These are phyloP conservation scores for Ophiosphaerella narmari DNA, from an alignment of 2,329 filamentous ascomycete species.

Conservation along the genomic window DNA sequence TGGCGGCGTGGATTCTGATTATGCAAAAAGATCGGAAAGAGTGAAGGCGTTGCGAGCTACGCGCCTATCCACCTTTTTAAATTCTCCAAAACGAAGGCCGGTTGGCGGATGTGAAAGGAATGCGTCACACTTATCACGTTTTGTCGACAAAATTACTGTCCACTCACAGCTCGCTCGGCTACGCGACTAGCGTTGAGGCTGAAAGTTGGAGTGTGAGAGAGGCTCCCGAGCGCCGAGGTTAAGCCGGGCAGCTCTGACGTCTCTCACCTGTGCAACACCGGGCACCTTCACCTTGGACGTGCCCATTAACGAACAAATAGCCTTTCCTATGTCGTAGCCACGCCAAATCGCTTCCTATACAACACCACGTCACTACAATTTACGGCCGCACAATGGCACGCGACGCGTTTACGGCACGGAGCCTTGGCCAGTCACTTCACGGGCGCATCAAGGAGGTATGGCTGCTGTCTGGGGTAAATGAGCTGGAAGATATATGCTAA, in stretches of 20 bases:
- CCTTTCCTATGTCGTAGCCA: conserved; percentile 18
- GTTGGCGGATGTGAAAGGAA: no score
- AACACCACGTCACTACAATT: conserved; percentile 4
- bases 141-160: conserved; percentile 7
- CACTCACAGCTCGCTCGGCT: conserved; percentile 24
- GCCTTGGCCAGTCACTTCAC: conserved; percentile 64
- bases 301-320: neutral
- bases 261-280: conserved; percentile 18
- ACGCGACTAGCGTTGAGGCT: conserved; percentile 34
- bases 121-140: no score
- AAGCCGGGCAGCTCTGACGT: conserved; percentile 25
- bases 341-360: conserved; percentile 8
- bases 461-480: conserved; percentile 1
- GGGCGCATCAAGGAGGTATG: conserved; percentile 70
- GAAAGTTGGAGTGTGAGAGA: conserved; percentile 9
- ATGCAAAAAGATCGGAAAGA: neutral
- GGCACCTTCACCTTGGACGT: conserved; percentile 12
- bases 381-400: conserved; percentile 49
- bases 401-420: conserved; percentile 61
- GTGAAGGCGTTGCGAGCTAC: neutral
- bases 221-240: conserved; percentile 14
- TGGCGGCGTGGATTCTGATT: conserved; percentile 45
- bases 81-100: neutral
- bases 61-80: neutral
- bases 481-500: conserved; percentile 8